A percentile compares a stretch with the other conserved stretches of the same genome.
These are phyloP conservation scores for Saitozyma sp. DNA, from an alignment of 768 basidiomycete species.

Conservation along the genomic window DNA sequence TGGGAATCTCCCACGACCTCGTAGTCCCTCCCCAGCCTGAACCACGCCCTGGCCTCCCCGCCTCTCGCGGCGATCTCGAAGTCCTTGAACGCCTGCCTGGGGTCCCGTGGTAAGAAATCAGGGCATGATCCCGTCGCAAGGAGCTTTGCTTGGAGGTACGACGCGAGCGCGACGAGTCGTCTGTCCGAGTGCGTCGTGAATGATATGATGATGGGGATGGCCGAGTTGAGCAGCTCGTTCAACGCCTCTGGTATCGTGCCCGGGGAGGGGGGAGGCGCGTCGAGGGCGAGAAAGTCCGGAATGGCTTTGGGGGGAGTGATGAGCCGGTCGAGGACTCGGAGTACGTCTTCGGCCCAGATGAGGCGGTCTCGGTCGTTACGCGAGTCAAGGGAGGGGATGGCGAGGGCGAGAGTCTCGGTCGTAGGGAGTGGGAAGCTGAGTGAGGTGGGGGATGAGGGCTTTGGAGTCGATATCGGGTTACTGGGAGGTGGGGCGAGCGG, in stretches of 20 bases:
- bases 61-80: constrained; percentile 79
- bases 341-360: constrained; percentile 70
- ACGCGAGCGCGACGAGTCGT: constrained; percentile 66
- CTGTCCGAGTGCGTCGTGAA: constrained; percentile 48
- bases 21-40: constrained; percentile 84
- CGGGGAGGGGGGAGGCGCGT: too few species aligned
- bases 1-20: constrained; percentile 73
- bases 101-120: constrained; percentile 64
- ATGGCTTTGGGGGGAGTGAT: constrained; percentile 68
- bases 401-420: constrained; percentile 49
- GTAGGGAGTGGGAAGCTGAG: too few species aligned
- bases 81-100: constrained; percentile 79
- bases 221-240: constrained; percentile 62
- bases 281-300: too few species aligned
- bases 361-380: constrained; percentile 66
- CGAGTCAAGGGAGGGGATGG: constrained; percentile 58
- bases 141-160: constrained; percentile 75
- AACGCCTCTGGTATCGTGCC: constrained; percentile 38
- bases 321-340: constrained; percentile 68
- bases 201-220: constrained; percentile 60
- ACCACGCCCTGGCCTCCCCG: constrained; percentile 83
- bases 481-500: too few species aligned
- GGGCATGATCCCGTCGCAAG: constrained; percentile 63
- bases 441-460: too few species aligned
- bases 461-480: too few species aligned